phyloP scores from a whole-genome alignment of 768 basidiomycete species.

The Amanita pseudoporphyria region DNA sequence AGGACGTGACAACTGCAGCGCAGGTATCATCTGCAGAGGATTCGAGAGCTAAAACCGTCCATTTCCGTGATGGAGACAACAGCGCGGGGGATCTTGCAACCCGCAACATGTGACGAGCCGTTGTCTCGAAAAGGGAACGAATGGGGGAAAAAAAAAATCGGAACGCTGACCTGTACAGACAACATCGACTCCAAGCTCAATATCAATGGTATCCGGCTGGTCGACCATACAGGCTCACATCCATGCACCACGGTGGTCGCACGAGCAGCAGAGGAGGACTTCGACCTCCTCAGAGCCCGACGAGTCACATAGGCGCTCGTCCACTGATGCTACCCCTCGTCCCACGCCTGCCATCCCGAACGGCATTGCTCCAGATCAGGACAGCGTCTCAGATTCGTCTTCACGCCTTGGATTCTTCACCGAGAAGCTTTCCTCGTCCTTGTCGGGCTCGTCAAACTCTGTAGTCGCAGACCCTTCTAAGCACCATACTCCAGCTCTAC shows the following conservation, averaged over 20 bases:
- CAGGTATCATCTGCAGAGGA: constrained; percentile 94
- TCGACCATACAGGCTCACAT: constrained; percentile 8
- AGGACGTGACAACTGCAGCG: constrained; percentile 73
- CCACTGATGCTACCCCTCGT: constrained; percentile 41
- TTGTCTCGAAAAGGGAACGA: no score
- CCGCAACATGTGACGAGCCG: constrained; percentile 1
- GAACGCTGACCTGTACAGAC: neutral
- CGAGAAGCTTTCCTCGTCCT: constrained; percentile 31
- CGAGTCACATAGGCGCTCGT: constrained; percentile 30
- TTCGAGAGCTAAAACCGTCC: constrained; percentile 72
- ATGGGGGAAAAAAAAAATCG: no score
- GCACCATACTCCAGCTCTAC: constrained; percentile 27
- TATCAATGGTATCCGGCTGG: constrained; percentile 6
- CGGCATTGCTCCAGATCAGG: constrained; percentile 3
- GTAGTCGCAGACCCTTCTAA: constrained; percentile 16
- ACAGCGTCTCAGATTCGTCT: constrained; percentile 4
- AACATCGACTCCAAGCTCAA: neutral
- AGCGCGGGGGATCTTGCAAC: neutral
- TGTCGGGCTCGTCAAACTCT: no score
- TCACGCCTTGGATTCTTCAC: constrained; percentile 30
- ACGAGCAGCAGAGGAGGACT: constrained; percentile 28
- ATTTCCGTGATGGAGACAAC: constrained; percentile 15
- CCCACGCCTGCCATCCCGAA: constrained; percentile 32
- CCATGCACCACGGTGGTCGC: constrained; percentile 28
- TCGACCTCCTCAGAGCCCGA: constrained; percentile 19